phyloP scores from a whole-genome alignment of 441 rosid genomes.

The Bocquillonia castaneifolia region DNA sequence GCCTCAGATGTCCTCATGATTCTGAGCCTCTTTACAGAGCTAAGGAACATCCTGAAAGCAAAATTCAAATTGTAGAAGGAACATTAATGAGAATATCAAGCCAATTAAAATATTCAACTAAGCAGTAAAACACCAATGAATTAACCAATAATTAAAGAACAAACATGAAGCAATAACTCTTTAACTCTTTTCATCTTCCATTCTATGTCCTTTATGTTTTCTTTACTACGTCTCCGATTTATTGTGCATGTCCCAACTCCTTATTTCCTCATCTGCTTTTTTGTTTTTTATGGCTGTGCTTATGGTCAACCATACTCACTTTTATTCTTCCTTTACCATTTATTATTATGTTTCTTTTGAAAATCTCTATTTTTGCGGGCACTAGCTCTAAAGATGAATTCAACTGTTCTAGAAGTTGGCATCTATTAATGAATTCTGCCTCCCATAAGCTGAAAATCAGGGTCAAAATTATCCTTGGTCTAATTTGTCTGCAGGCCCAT shows the following conservation, averaged over 20 bases:
- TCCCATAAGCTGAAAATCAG: constrained; percentile 4
- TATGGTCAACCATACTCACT: not conserved
- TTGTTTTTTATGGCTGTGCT: not conserved
- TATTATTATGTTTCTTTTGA: not conserved
- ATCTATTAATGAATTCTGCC: not conserved
- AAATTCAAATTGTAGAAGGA: constrained; percentile 9
- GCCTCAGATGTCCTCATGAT: constrained; percentile 81
- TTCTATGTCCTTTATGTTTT: not conserved
- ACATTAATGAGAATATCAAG: constrained; percentile 5
- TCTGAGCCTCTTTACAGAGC: constrained; percentile 77
- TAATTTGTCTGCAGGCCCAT: not conserved
- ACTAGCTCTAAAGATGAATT: not conserved
- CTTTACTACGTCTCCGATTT: no score
- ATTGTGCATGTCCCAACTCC: not conserved
- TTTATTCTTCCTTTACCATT: not conserved
- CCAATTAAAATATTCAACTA: not conserved
- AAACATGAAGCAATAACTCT: not conserved
- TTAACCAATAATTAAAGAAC: not conserved
- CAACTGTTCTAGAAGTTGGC: not conserved
- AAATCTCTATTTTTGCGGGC: not conserved
- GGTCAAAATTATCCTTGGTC: not conserved
- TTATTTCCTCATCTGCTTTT: not conserved
- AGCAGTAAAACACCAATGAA: not conserved
- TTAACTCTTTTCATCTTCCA: not conserved
- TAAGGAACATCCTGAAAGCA: constrained; percentile 66